Percentiles rank a stretch among this genome's conserved stretches.
These are phyloP conservation scores for Pholiota molesta DNA, from an alignment of 768 basidiomycete species.

Conservation along the genomic window DNA sequence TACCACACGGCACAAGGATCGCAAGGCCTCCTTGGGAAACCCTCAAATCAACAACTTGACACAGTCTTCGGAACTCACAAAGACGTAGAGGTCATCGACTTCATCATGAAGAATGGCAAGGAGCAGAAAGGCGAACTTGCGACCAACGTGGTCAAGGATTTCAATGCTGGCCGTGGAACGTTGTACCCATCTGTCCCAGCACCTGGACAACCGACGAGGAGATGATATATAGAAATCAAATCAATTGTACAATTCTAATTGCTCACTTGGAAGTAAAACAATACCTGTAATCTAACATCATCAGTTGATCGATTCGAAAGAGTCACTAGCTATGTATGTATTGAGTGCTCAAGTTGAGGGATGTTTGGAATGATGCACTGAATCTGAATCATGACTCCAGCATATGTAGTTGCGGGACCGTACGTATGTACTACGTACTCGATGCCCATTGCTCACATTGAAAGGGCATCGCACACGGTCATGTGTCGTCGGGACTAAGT, in stretches of 20 bases:
- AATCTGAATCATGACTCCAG: too few species aligned
- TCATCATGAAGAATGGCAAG: constrained; percentile 66
- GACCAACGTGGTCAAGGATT: constrained; percentile 25
- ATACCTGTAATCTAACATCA: background rate
- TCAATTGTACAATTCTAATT: background rate
- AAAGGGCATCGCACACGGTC: too few species aligned
- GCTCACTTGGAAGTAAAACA: background rate
- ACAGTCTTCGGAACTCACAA: constrained; percentile 67
- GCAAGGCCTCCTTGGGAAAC: constrained; percentile 73
- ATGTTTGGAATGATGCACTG: too few species aligned
- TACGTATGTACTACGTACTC: too few species aligned
- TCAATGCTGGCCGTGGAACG: constrained; percentile 30
- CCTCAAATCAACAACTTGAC: constrained; percentile 87
- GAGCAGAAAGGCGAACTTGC: constrained; percentile 53
- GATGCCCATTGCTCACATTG: too few species aligned
- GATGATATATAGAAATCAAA: background rate
- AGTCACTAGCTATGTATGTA: too few species aligned
- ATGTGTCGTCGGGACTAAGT: too few species aligned
- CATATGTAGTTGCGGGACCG: too few species aligned
- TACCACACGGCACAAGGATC: constrained; percentile 73
- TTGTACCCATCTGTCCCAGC: constrained; percentile 23
- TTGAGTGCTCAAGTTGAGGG: too few species aligned
- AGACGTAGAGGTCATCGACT: constrained; percentile 62
- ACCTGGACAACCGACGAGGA: constrained; percentile 12
- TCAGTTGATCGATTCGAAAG: background rate